Percentiles rank a stretch among this genome's conserved stretches.
phyloP scores from a whole-genome alignment of 331 rosid species.

The Dryas integrifolia region DNA sequence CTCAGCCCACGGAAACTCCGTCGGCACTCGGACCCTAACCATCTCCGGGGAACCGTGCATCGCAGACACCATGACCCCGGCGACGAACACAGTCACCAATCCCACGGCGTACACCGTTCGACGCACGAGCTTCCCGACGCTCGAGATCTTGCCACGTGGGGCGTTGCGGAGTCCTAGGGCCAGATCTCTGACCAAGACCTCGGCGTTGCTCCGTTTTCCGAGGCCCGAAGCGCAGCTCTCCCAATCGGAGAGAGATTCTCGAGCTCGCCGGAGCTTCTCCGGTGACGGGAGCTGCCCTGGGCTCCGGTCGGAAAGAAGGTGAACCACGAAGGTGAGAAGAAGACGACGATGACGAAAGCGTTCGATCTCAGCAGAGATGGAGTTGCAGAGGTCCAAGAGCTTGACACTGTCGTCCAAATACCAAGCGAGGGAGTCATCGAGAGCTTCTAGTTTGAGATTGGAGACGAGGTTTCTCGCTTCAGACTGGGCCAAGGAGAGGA shows the following conservation, averaged over 20 bases:
- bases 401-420: slow-evolving; percentile 10
- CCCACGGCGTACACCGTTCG: slow-evolving; percentile 4
- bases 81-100: slow-evolving; percentile 12
- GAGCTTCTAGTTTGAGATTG: background rate
- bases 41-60: background rate
- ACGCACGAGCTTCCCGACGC: background rate
- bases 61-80: background rate
- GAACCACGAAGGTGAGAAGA: background rate
- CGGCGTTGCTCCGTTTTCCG: background rate
- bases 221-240: background rate
- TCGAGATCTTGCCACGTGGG: slow-evolving; percentile 1
- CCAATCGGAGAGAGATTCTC: background rate
- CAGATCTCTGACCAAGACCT: background rate
- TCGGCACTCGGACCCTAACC: background rate
- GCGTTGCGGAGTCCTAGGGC: background rate
- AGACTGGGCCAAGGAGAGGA: background rate
- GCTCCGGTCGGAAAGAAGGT: background rate
- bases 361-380: slow-evolving; percentile 14
- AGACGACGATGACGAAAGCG: slow-evolving; percentile 8
- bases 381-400: slow-evolving; percentile 20
- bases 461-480: slow-evolving; percentile 7
- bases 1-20: background rate
- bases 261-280: background rate
- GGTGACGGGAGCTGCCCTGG: too few relatives aligned
- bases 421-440: background rate